Evolutionary conservation across 805 yeast species (phyloP), one percentile per base, ranked within the genome.

Genomic region (Yamadazyma akitaensis): DNA sequence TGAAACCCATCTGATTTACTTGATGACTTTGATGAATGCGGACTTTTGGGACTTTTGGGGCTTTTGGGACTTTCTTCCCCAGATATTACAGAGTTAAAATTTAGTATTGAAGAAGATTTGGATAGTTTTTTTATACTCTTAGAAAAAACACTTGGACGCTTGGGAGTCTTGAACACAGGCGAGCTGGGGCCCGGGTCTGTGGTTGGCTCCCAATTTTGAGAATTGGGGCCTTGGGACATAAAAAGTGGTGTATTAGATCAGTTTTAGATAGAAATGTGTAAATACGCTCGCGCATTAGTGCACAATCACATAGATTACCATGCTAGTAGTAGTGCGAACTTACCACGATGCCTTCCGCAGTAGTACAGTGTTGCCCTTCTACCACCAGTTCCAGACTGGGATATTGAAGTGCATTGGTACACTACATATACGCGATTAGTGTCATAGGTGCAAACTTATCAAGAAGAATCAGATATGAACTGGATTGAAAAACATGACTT

Each of bases 101-200:
- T 61, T 34, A 62, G 51, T 24, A 61, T 55, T 19, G 70, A 58
- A 3, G 66, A 51, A 5, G 67, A 58, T 44, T 61, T 54, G 21
- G 63, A 44, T 19, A 67, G 56, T 47, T 63, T 63, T 51, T 60
- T 64, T 42, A 67, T 53, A 18, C 70, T 58, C 44, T 62, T 66
- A 38, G 63, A 40, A 46, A 67, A 54, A 18, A 60, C 53, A 43
- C 50, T 53, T 18, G 50, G 53, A 40, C 47, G 49, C 38, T 14
- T 31, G 17, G 53, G 48, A 17, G 44, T 35, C 31, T 50, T 50
- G 44, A 43, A 43, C 7, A 31, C 26, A 11, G 36, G 32, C 21
- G 35, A 18, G 37, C 7, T 16, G 17, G 38, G 39, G 40, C 11
- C 30, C 9, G 28, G 28, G n/a, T 38, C 32, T 14, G 16, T 12